Evolutionary conservation across 2,329 filamentous ascomycete genomes (phyloP).

Genomic region (Didymella glomerata): DNA sequence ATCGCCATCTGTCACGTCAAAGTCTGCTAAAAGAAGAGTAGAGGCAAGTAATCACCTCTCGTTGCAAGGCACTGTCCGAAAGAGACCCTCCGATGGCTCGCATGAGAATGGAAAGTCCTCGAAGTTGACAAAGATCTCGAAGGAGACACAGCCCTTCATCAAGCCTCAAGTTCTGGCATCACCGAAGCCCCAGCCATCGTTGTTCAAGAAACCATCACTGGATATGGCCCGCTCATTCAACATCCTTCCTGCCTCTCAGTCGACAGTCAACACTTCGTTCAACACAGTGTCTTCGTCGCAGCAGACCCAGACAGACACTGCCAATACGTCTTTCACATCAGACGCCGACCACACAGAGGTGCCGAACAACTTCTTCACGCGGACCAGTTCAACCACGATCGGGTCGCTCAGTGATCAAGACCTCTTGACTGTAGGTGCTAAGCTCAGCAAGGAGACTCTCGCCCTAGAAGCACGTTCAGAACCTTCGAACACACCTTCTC

Average conservation of each 20-base stretch:
- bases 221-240: conserved; percentile 34
- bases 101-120: conserved; percentile 30
- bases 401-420: conserved; percentile 33
- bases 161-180: conserved; percentile 4
- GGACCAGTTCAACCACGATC: conserved; percentile 33
- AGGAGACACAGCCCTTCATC: conserved; percentile 35
- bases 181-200: conserved; percentile 1
- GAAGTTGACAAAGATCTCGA: conserved; percentile 40
- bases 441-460: conserved; percentile 15
- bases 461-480: conserved; percentile 13
- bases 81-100: conserved; percentile 35
- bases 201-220: conserved; percentile 38
- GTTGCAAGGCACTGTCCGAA: conserved; percentile 26
- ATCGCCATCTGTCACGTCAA: conserved; percentile 24
- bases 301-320: conserved; percentile 27
- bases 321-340: conserved; percentile 40
- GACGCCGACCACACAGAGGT: conserved; percentile 19
- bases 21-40: conserved; percentile 29
- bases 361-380: conserved; percentile 4
- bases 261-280: conserved; percentile 38
- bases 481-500: conserved; percentile 19
- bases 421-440: conserved; percentile 13
- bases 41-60: conserved; percentile 40
- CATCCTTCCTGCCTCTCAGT: conserved; percentile 13
- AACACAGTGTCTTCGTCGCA: conserved; percentile 37